A percentile compares a stretch with the other conserved stretches of the same genome.
Conservation (phyloP, 2,329 filamentous ascomycete genomes). For the Aspergillus sclerotialis region DNA sequence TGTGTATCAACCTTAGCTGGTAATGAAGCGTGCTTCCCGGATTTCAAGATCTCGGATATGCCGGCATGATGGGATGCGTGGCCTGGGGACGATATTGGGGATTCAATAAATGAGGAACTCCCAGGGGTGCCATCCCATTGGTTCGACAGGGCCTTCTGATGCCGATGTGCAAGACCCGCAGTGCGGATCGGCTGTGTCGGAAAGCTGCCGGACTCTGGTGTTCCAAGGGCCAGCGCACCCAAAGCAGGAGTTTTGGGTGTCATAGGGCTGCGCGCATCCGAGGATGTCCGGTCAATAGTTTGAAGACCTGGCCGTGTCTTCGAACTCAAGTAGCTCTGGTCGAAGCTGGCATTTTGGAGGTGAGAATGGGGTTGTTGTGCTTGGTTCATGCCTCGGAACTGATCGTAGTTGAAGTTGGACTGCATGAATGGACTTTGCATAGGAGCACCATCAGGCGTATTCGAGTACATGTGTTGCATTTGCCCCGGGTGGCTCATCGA, state of each 20-base stretch:
- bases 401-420: slow-evolving; percentile 64
- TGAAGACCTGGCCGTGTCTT: slow-evolving; percentile 57
- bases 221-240: slow-evolving; percentile 63
- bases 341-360: slow-evolving; percentile 35
- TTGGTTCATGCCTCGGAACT: slow-evolving; percentile 63
- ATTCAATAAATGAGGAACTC: slow-evolving; percentile 80
- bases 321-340: slow-evolving; percentile 52
- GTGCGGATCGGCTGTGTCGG: slow-evolving; percentile 72
- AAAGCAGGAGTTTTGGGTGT: slow-evolving; percentile 80
- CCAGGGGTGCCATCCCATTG: slow-evolving; percentile 86
- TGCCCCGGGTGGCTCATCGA: slow-evolving; percentile 61
- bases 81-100: slow-evolving; percentile 74
- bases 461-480: slow-evolving; percentile 71
- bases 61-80: slow-evolving; percentile 54
- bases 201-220: slow-evolving; percentile 65
- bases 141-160: slow-evolving; percentile 77
- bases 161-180: slow-evolving; percentile 51
- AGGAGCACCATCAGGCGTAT: slow-evolving; percentile 83
- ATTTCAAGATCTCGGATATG: slow-evolving; percentile 80
- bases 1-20: slow-evolving; percentile 70
- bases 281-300: slow-evolving; percentile 64
- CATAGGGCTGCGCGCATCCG: slow-evolving; percentile 70
- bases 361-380: slow-evolving; percentile 31
- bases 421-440: slow-evolving; percentile 85
- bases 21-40: slow-evolving; percentile 77